Conservation (phyloP, 192 early-diverging fungal species). For the Physocladia obscura region DNA sequence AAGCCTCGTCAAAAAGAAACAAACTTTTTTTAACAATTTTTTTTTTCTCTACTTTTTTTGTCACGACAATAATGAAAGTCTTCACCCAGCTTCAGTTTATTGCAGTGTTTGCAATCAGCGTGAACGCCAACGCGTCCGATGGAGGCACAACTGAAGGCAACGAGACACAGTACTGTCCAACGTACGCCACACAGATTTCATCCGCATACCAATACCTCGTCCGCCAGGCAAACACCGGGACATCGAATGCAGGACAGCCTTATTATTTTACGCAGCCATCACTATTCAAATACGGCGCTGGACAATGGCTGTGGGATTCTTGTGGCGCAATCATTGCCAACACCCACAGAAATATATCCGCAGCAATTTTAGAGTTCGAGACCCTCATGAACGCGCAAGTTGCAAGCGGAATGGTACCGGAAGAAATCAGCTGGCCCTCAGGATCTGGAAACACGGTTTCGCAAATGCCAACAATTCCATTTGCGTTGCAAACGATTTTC, state of each 20-base stretch:
- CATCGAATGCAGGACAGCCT: constrained; percentile 3
- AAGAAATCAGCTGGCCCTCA: constrained; percentile 11
- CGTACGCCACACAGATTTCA: constrained; percentile 7
- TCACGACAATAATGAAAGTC: too few species aligned
- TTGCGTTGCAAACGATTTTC: constrained; percentile 22
- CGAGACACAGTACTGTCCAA: constrained; percentile 5
- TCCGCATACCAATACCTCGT: constrained; percentile 1
- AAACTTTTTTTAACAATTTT: too few species aligned
- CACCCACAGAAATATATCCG: constrained; percentile 15
- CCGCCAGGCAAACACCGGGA: constrained; percentile 18
- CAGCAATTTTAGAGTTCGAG: constrained; percentile 17
- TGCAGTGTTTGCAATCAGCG: background rate
- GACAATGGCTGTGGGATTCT: constrained; percentile 20
- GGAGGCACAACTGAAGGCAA: constrained; percentile 4
- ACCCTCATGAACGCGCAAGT: constrained; percentile 22
- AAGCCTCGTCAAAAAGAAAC: too few species aligned
- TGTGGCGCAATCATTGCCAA: constrained; percentile 24
- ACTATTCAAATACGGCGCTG: constrained; percentile 23
- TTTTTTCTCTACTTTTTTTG: too few species aligned
- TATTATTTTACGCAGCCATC: constrained; percentile 30
- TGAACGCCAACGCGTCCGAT: constrained; percentile 10
- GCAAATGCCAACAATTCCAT: constrained; percentile 22
- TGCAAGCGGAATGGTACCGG: constrained; percentile 10
- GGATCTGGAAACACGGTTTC: constrained; percentile 14
- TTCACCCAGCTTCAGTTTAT: too few species aligned